Percentiles rank a stretch among this genome's conserved stretches.
Evolutionary conservation across 805 yeast genomes (phyloP).

Genomic region (Saccharomycopsis malanga): DNA sequence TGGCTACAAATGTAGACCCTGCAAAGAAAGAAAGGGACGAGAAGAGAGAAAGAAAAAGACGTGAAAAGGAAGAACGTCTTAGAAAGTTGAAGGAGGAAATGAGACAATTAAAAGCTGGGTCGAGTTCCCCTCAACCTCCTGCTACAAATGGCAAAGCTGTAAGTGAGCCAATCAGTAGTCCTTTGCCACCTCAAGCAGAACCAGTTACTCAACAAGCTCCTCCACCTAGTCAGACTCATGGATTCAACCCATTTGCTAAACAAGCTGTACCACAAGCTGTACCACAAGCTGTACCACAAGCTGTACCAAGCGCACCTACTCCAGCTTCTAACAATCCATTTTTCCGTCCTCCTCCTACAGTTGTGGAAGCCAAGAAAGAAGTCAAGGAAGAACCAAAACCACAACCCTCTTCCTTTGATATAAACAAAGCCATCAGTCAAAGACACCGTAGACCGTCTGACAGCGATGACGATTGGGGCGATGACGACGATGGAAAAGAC

Average conservation of each 20-base stretch:
- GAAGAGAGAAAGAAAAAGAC: slow-evolving; percentile 17
- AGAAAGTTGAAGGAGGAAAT: slow-evolving; percentile 21
- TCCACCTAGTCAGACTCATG: background rate
- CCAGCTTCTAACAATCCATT: slow-evolving; percentile 12
- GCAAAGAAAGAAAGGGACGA: slow-evolving; percentile 11
- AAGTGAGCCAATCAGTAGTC: background rate
- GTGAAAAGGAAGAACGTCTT: slow-evolving; percentile 20
- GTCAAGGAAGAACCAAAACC: slow-evolving; percentile 1
- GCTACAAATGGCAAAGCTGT: no score
- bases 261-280: background rate
- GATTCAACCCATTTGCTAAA: slow-evolving; percentile 16
- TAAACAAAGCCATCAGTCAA: slow-evolving; percentile 16
- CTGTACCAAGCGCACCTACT: background rate
- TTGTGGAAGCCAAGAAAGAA: background rate
- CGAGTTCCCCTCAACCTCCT: background rate
- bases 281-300: no score
- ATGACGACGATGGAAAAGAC: slow-evolving; percentile 16
- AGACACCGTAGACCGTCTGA: slow-evolving; percentile 7
- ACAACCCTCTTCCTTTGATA: slow-evolving; percentile 12
- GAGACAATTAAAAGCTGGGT: slow-evolving; percentile 15
- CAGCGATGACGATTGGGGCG: slow-evolving; percentile 21
- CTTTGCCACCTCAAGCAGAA: background rate
- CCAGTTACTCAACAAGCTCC: background rate
- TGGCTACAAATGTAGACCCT: slow-evolving; percentile 5
- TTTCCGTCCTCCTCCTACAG: slow-evolving; percentile 10